Evolutionary conservation across 257 asterid species (phyloP).

Genomic region (Scutellaria minor): DNA sequence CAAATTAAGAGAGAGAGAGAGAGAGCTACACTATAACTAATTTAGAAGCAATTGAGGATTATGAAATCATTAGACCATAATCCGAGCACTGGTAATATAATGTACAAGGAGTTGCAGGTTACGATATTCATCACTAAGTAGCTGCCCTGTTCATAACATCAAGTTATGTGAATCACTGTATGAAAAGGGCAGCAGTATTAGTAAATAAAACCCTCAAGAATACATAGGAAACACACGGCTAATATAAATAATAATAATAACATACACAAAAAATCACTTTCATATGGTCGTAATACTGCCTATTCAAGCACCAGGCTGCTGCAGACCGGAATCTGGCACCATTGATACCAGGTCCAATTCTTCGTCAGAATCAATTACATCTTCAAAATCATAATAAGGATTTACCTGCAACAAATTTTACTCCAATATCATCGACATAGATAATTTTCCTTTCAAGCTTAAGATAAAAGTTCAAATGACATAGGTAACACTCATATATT

Average conservation of each 20-base stretch:
- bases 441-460: not conserved
- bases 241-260: not conserved
- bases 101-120: conserved; percentile 11
- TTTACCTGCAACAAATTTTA: conserved; percentile 60
- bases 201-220: conserved; percentile 21
- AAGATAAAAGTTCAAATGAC: not conserved
- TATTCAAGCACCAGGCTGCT: conserved; percentile 35
- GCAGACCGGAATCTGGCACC: conserved; percentile 56
- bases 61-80: conserved; percentile 5
- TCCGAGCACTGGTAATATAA: not conserved
- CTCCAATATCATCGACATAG: not conserved
- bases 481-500: not conserved
- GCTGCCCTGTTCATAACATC: conserved; percentile 25
- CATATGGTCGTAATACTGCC: conserved; percentile 2
- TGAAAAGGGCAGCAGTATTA: conserved; percentile 31
- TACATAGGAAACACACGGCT: conserved; percentile 28
- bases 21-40: not conserved
- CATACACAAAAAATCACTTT: conserved; percentile 24
- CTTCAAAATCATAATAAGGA: conserved; percentile 84
- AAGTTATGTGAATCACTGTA: conserved; percentile 12
- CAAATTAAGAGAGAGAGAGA: not conserved
- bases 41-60: not conserved
- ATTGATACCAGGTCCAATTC: conserved; percentile 85
- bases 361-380: conserved; percentile 88
- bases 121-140: conserved; percentile 4